phyloP scores from a whole-genome alignment of 345 rosid species.

The Linum trigynum region DNA sequence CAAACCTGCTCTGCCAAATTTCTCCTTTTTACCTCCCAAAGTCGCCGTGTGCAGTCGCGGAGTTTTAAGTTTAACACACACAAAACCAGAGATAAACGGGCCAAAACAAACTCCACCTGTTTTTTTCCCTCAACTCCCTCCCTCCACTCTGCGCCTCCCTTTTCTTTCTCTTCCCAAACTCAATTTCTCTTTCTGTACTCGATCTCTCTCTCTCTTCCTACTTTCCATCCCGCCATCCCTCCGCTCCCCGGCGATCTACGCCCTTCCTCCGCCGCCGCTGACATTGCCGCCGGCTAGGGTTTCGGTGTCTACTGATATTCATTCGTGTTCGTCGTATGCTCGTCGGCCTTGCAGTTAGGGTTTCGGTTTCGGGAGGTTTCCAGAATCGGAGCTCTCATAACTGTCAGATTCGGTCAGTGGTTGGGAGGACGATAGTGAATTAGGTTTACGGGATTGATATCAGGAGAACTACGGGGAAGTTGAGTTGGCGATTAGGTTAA shows the following conservation, averaged over 20 bases:
- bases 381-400: neutral
- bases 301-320: neutral
- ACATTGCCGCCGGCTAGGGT: slow-evolving; percentile 16
- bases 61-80: no score
- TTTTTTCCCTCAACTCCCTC: neutral
- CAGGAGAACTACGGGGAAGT: neutral
- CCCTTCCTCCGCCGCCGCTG: neutral
- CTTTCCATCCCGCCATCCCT: no score
- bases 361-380: slow-evolving; percentile 1
- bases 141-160: neutral
- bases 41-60: no score
- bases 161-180: neutral
- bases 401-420: neutral
- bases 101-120: no score
- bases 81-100: no score
- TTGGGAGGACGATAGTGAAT: neutral
- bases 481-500: neutral
- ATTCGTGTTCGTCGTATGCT: no score
- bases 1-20: no score
- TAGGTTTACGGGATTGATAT: neutral
- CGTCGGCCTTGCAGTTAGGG: neutral
- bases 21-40: no score
- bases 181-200: neutral
- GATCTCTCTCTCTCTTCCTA: neutral
- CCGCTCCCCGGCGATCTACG: slow-evolving; percentile 19